Percentiles rank a stretch among this genome's conserved stretches.
Evolutionary conservation across 345 rosid genomes (phyloP).

Genomic region (Clausena lansium): DNA sequence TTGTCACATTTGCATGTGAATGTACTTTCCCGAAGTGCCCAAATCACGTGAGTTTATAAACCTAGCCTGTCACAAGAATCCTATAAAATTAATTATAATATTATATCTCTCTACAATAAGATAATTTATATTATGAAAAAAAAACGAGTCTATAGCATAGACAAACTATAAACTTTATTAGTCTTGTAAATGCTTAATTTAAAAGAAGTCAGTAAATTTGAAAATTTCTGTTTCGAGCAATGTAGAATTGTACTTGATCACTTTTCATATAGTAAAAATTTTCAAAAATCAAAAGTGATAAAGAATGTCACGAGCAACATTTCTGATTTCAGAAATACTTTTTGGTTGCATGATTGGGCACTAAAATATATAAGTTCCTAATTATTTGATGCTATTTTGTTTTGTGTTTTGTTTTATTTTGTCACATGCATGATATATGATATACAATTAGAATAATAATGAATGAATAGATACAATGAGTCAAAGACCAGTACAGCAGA

Average conservation of each 20-base stretch:
- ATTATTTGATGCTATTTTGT: conserved; percentile 23
- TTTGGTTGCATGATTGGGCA: conserved; percentile 24
- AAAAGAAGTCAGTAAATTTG: not conserved
- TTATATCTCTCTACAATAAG: not conserved
- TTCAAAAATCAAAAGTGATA: conserved; percentile 12
- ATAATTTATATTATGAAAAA: not conserved
- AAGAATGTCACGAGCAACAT: conserved; percentile 53
- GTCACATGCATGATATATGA: conserved; percentile 31
- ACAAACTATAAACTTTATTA: no score
- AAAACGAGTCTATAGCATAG: not conserved
- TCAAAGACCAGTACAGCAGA: conserved; percentile 23
- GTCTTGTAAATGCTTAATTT: not conserved
- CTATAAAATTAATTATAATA: not conserved
- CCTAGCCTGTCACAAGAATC: conserved; percentile 38
- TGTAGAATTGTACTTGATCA: not conserved
- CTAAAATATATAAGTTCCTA: conserved; percentile 5
- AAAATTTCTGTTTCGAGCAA: not conserved
- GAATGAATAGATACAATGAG: conserved; percentile 10
- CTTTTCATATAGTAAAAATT: conserved; percentile 5
- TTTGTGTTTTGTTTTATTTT: conserved; percentile 29
- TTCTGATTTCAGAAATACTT: conserved; percentile 35
- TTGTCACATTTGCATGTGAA: conserved; percentile 59
- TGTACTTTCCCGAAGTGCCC: conserved; percentile 50
- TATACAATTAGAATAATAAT: not conserved
- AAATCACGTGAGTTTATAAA: conserved; percentile 47